Evolutionary conservation across 257 asterid species (phyloP), one percentile per base, ranked within the genome.

Genomic region (Ligustrum vulgare): DNA sequence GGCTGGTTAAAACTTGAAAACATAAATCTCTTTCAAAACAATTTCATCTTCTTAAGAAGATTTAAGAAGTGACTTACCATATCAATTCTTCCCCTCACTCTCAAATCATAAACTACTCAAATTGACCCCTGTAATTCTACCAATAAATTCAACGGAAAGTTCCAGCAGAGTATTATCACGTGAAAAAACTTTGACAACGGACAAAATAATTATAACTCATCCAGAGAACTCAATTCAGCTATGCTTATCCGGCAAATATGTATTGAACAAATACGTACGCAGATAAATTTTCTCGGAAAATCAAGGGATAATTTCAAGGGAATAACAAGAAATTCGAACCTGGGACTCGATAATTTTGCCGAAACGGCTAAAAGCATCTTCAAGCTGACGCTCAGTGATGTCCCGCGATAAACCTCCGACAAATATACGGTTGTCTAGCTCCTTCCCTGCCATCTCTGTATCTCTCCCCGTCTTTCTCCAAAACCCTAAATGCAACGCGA

Each of bases 341-440:
- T 95, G 99, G 82, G 93, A 87, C 78, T 88, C 93, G 71, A 95
- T 77, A 79, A 95, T 80, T 86, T 91, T 94, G 37, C 99, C 99
- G 76, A 83, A 94, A 78, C 96, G 97, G 73, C 80, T 72, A 73
- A 94, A 94, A 72, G 97, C 91, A 65, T 76, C 86, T 77, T 94
- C 97, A 6, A 94, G 98, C 92, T 92, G 97, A 75, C 97, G 93
- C 73, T 92, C 98, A 3, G 93, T 88, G 62, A 94, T 89, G 58
- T 92, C 94, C 90, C 89, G 86, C 28, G 97, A 86, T 73, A 94
- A 87, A 2, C 99, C 99, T 69, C 99, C 99, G 0, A 94, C 91
- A 78, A 94, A 94, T 72, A 94, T 87, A 69, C 99, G 96, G 82
- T 92, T 35, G 9, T 94, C 99, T 6, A 83, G 90, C 11, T 88